phyloP scores from a whole-genome alignment of 306 rosid species.

The Inga oerstediana region DNA sequence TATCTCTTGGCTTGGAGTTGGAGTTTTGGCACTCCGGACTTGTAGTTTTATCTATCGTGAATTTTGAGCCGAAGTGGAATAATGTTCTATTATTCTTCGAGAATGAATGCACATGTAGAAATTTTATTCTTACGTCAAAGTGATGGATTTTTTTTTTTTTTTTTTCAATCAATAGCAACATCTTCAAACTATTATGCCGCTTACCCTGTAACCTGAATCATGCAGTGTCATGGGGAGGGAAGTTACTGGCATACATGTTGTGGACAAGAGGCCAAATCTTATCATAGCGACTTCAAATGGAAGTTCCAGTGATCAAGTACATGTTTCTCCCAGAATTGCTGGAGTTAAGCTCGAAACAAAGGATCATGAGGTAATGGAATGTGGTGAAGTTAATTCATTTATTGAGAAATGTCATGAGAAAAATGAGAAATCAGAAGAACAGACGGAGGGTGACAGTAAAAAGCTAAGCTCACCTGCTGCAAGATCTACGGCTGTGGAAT shows the following conservation, averaged over 20 bases:
- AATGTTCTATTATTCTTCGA: neutral
- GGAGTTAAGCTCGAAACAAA: slow-evolving; percentile 61
- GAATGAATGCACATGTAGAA: slow-evolving; percentile 3
- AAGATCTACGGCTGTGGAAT: slow-evolving; percentile 42
- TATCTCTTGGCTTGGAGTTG: slow-evolving; percentile 5
- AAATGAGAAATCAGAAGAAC: slow-evolving; percentile 54
- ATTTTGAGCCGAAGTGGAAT: slow-evolving; percentile 11
- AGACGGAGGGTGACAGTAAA: slow-evolving; percentile 40
- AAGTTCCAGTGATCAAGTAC: slow-evolving; percentile 50
- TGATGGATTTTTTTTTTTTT: neutral
- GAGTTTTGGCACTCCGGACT: slow-evolving; percentile 19
- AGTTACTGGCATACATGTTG: slow-evolving; percentile 55
- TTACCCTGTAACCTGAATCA: slow-evolving; percentile 24
- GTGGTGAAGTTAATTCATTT: slow-evolving; percentile 46
- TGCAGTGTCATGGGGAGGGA: slow-evolving; percentile 96
- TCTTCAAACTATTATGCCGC: slow-evolving; percentile 21
- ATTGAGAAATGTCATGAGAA: slow-evolving; percentile 49
- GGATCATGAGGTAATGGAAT: slow-evolving; percentile 67
- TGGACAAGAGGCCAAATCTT: slow-evolving; percentile 57
- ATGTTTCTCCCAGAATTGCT: slow-evolving; percentile 64
- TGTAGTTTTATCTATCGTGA: neutral
- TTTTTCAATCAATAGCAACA: neutral
- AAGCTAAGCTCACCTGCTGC: slow-evolving; percentile 53
- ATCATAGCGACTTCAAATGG: slow-evolving; percentile 46
- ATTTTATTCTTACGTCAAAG: slow-evolving; percentile 11